phyloP scores from a whole-genome alignment of 805 yeast species.

The Komagataella ulmi region DNA sequence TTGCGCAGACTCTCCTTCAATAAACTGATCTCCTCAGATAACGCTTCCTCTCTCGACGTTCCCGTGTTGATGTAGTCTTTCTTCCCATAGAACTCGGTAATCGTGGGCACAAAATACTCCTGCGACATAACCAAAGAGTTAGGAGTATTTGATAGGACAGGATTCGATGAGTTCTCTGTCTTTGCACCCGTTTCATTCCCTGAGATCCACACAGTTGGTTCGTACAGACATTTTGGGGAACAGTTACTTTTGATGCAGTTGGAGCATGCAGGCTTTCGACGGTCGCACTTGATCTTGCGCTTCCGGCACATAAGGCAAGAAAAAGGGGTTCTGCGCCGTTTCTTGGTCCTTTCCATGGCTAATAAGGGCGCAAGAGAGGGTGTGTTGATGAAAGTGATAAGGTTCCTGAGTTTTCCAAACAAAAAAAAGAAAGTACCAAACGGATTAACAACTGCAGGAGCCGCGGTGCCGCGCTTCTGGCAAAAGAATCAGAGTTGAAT shows the following conservation, averaged over 20 bases:
- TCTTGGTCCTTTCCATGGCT: conserved; percentile 4
- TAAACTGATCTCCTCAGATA: not conserved
- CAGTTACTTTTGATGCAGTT: conserved; percentile 7
- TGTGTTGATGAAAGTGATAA: not conserved
- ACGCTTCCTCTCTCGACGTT: not conserved
- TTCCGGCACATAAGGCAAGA: conserved; percentile 12
- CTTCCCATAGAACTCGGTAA: not conserved
- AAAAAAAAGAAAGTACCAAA: not conserved
- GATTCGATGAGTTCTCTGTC: not conserved
- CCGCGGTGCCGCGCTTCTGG: not conserved
- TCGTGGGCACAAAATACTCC: not conserved
- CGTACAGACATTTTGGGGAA: conserved; percentile 8
- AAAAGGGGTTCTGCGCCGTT: conserved; percentile 11
- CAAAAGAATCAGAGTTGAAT: not conserved
- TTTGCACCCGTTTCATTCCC: not conserved
- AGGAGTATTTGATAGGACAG: not conserved
- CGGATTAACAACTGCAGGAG: not conserved
- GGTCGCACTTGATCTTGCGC: conserved; percentile 12
- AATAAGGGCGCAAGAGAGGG: not conserved
- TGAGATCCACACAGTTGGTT: conserved; percentile 4
- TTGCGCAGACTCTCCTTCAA: not conserved
- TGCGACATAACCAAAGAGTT: not conserved
- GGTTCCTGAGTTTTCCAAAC: not conserved
- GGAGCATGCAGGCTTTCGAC: conserved; percentile 10
- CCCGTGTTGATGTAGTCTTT: not conserved